phyloP scores from a whole-genome alignment of 1,284 basidiomycete species.

The Pseudozyma sp. region DNA sequence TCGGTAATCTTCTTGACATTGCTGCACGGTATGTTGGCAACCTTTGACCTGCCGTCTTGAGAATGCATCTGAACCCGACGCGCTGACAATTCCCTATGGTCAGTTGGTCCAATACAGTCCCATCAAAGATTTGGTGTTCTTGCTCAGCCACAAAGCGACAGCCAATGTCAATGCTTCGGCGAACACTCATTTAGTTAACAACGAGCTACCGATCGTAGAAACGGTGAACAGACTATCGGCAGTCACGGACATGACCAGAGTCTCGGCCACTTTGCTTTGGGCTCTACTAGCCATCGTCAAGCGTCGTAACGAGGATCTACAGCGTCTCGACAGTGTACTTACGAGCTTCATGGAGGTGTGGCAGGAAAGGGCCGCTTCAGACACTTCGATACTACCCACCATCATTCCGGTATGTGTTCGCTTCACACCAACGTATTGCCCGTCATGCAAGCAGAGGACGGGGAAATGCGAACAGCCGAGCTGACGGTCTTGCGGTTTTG shows the following conservation, averaged over 20 bases:
- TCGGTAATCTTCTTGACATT: constrained; percentile 6
- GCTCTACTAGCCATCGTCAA: constrained; percentile 29
- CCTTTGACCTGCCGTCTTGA: not conserved
- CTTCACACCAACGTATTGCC: not conserved
- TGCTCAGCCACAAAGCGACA: constrained; percentile 2
- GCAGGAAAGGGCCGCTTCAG: constrained; percentile 4
- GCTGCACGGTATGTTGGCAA: constrained; percentile 11
- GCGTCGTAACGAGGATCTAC: constrained; percentile 26
- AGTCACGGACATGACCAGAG: constrained; percentile 18
- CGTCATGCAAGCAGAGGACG: not conserved
- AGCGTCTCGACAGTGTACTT: constrained; percentile 19
- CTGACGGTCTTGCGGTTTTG: not conserved
- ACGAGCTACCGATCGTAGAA: constrained; percentile 2
- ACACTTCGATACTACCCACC: constrained; percentile 2
- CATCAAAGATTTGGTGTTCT: constrained; percentile 10
- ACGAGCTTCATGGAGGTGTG: constrained; percentile 30
- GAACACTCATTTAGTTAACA: not conserved
- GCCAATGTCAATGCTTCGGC: not conserved
- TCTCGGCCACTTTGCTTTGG: constrained; percentile 26
- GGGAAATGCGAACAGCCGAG: not conserved
- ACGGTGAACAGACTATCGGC: constrained; percentile 2
- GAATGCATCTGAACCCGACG: not conserved
- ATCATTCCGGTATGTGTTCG: constrained; percentile 18
- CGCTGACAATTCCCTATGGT: not conserved
- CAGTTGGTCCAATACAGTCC: constrained; percentile 10